A percentile compares a stretch with the other conserved stretches of the same genome.
Conservation (phyloP, 2,329 filamentous ascomycete genomes). For the Graphilbum sp. region DNA sequence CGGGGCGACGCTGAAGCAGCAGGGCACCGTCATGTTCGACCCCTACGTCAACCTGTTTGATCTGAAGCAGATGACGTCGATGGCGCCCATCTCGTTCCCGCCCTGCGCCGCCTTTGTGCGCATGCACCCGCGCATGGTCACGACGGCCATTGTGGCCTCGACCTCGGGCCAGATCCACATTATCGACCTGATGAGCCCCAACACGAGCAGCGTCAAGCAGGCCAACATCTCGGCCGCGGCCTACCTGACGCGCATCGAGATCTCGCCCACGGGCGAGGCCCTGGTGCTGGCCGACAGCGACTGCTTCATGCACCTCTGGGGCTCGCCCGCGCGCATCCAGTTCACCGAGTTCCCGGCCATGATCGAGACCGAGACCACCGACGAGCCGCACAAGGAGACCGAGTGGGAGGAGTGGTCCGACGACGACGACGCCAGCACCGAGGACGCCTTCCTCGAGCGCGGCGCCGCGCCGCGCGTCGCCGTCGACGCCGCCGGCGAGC, state of each 20-base stretch:
- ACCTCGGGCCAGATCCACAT: constrained; percentile 89
- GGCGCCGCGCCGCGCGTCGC: neutral
- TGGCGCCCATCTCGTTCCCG: constrained; percentile 84
- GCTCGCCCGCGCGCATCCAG: constrained; percentile 67
- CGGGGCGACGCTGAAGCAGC: constrained; percentile 73
- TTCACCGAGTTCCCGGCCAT: constrained; percentile 71
- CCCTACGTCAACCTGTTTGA: constrained; percentile 93
- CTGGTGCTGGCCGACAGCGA: constrained; percentile 67
- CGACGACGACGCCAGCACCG: constrained; percentile 5
- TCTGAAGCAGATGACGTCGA: constrained; percentile 72
- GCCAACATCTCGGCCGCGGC: constrained; percentile 55
- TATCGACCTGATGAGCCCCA: constrained; percentile 87
- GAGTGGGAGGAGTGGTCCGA: constrained; percentile 11
- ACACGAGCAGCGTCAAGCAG: constrained; percentile 71
- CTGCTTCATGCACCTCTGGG: constrained; percentile 72
- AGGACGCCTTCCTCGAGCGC: constrained; percentile 5
- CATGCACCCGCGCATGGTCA: constrained; percentile 91
- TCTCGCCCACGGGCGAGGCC: constrained; percentile 77
- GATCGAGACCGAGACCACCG: constrained; percentile 58
- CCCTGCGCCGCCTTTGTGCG: constrained; percentile 86
- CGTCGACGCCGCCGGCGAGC: neutral
- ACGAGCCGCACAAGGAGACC: constrained; percentile 20
- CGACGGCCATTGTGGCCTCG: constrained; percentile 85
- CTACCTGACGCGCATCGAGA: constrained; percentile 65
- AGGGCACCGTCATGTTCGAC: constrained; percentile 65